Evolutionary conservation across 2,329 filamentous ascomycete genomes (phyloP).

Genomic region (Arthrobotrys sphaeroides): DNA sequence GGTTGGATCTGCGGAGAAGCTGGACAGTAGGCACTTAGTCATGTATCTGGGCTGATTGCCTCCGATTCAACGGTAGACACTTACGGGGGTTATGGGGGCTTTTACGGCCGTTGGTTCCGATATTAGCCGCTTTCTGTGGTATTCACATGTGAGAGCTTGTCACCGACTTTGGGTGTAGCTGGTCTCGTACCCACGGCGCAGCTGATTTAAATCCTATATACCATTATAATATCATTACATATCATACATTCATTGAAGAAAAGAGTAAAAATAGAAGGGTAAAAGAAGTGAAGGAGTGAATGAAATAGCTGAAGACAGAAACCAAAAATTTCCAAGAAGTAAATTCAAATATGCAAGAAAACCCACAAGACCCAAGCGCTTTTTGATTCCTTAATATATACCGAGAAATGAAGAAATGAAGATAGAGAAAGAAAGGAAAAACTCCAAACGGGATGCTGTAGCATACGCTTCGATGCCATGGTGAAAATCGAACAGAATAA

Average conservation of each 20-base stretch:
- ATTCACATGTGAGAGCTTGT: too few species aligned
- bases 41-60: too few species aligned
- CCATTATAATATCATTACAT: slow-evolving; percentile 45
- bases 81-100: too few species aligned
- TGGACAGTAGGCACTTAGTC: too few species aligned
- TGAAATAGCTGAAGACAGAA: background rate
- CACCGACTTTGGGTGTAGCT: too few species aligned
- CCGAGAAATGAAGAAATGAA: slow-evolving; percentile 17
- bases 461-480: slow-evolving; percentile 28
- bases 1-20: too few species aligned
- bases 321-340: background rate
- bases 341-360: slow-evolving; percentile 16
- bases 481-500: slow-evolving; percentile 15
- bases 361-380: background rate
- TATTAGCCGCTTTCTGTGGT: too few species aligned
- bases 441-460: slow-evolving; percentile 51
- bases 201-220: background rate
- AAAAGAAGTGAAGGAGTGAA: background rate
- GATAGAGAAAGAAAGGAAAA: slow-evolving; percentile 24
- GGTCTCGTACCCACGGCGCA: too few species aligned
- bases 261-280: background rate
- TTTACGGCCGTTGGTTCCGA: too few species aligned
- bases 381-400: slow-evolving; percentile 43
- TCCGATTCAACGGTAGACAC: too few species aligned
- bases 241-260: slow-evolving; percentile 40